These are phyloP conservation scores for Bretziella fagacearum DNA, from an alignment of 2,329 filamentous ascomycete genomes.

Conservation along the genomic window DNA sequence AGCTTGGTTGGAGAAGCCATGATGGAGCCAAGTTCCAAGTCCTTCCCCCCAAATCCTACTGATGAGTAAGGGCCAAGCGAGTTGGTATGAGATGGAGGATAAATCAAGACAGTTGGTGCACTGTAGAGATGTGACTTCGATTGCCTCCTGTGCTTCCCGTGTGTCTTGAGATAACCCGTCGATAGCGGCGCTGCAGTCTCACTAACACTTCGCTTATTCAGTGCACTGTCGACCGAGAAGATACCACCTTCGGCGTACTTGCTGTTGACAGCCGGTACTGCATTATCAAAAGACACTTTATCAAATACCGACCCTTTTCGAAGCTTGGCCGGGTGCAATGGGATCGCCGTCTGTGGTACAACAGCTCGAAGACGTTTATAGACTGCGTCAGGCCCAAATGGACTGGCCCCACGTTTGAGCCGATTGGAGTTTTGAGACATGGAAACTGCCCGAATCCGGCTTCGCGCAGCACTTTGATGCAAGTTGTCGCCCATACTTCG, in stretches of 20 bases:
- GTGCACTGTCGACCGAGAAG: constrained; percentile 30
- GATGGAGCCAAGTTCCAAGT: constrained; percentile 22
- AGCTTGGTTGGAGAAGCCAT: constrained; percentile 25
- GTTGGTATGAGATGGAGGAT: not conserved
- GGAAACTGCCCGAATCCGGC: constrained; percentile 16
- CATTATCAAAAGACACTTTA: constrained; percentile 36
- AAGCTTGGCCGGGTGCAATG: constrained; percentile 12
- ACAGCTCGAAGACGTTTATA: constrained; percentile 40
- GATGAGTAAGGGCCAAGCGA: not conserved
- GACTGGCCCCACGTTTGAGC: constrained; percentile 36
- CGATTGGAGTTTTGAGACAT: constrained; percentile 15
- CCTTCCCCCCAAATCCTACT: no score
- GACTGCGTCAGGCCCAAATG: constrained; percentile 40
- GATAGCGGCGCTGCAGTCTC: constrained; percentile 26
- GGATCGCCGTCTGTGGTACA: constrained; percentile 19
- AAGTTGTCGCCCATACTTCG: constrained; percentile 33
- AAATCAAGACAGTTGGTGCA: not conserved
- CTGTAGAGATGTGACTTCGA: constrained; percentile 3
- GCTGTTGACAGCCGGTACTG: constrained; percentile 36
- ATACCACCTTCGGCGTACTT: constrained; percentile 41
- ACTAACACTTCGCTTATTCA: constrained; percentile 20
- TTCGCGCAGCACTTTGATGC: constrained; percentile 11
- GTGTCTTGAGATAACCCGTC: constrained; percentile 32
- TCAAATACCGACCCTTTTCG: constrained; percentile 34
- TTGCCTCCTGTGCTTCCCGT: constrained; percentile 24